Evolutionary conservation across 495 filamentous ascomycete genomes (phyloP), one percentile per base, ranked within the genome.

Genomic region (Poronia punctata): DNA sequence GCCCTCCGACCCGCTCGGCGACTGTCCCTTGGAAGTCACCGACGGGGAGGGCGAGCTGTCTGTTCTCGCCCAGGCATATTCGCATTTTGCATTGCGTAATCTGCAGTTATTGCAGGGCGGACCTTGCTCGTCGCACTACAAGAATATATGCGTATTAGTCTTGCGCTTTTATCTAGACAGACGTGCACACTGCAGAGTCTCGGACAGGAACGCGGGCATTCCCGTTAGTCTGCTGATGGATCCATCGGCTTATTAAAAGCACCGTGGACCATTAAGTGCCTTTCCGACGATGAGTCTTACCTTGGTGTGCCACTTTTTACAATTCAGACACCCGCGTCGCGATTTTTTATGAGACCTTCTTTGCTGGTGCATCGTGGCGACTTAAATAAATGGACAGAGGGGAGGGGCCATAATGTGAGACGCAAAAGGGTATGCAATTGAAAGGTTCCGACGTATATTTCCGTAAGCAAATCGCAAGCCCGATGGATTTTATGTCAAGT

Each of bases 281-380:
- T 18, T 12, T 25, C n/a, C 14, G 31, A 43, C 23, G 40, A 28
- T 21, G 35, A 43, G 5, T 27, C 35, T 25, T 48, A 53, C 53
- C 39, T 64, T 64, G n/a, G 57, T 54, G 24, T 61, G 60, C 53
- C 60, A 53, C 41, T 56, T 61, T 26, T 64, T 64, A 41, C 60
- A 64, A 38, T 64, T 64, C 39, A 50, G 44, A 40, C 60, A 64
- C 10, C 60, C 60, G 28, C 56, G 55, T 8, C 60, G 55, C 2
- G 60, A 64, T 44, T 64, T 64, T 35, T 55, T 61, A 40, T 64
- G 60, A 35, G 58, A 60, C 38, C 54, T 42, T 44, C 60, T 38
- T 24, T 58, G 59, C 32, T n/a, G n/a, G n/a, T 61, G 50, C 58
- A 61, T 64, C 27, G 18, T 38, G 20, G 21, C 22, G 6, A 30